Evolutionary conservation across 495 filamentous ascomycete genomes (phyloP), one percentile per base, ranked within the genome.

Genomic region (Penicillium crystallinum): DNA sequence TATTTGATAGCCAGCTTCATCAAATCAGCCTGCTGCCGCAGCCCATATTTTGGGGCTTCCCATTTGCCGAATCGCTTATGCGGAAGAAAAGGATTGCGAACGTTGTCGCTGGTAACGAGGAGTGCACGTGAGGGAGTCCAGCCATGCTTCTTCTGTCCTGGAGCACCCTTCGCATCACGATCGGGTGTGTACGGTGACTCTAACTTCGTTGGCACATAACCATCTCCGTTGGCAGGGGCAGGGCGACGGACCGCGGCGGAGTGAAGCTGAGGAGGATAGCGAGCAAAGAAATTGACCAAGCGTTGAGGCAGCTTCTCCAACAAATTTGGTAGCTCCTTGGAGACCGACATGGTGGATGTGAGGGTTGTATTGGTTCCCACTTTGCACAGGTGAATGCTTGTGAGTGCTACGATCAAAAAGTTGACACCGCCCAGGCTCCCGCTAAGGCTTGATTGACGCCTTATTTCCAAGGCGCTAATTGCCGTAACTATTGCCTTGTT

Each of bases 1-100:
- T 93, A 81, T 53, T 86, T 77, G 45, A 79, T 75, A 6, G 93
- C 91, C 53, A 96, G 58, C 73, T 96, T 96, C 52, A 91, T 88
- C 27, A 98, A 77, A 50, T 96, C 92, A 7, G 91, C 92, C 77
- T 98, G 93, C 31, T 86, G 80, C 37, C 95, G 81, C 47, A 95
- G 77, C 3, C 89, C 91, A 74, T 83, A 90, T 49, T 83, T 78
- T 1, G 93, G 89, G 46, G 86, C 74, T 53, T 86, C 82, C 91
- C 90, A 96, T 64, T 77, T 79, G 8, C 84, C 84, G 35, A 84
- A 81, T 70, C 88, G 82, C 68, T 86, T 86, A 45, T 74, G 76
- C 1, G 85, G 77, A 58, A 81, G 71, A 77, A 96, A 96, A 3
- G 91, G 91, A 60, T 93, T 93, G 23, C 72, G 78, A 31, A 57